Base-by-base conservation (phyloP, 1,284 basidiomycete species). In the Athelia sp. region DNA sequence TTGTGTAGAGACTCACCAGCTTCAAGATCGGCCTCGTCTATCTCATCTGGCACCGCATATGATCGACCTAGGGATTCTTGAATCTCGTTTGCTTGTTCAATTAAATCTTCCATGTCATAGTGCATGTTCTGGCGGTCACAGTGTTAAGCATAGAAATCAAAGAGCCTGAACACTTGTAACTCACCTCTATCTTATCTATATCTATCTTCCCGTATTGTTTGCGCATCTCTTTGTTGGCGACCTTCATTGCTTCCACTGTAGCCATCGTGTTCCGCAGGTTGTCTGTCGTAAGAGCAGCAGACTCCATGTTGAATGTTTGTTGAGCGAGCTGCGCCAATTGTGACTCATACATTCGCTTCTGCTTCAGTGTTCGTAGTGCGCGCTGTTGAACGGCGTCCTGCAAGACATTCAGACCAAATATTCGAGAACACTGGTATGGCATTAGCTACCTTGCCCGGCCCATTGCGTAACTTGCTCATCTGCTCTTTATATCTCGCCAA, bases 201-300 rank as follows among this genome's bases (percentile, higher is more conserved):
- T 99, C 88, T 56, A 99, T 87, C 71, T 96, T 98, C 46, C 96
- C 95, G 65, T 99, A 99, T 69, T 98, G 96, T 66, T 89, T 93
- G 70, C 83, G 84, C 74, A 99, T 83, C 70, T 98, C 94, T 73
- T 97, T 98, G 74, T 98, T 98, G 17, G 97, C 95, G n/a, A 81
- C 68, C 64, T 93, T 85, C 95, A 99, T 98, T 4, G 94, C 97
- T 61, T 98, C 93, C 19, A 99, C 87, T 0, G 97, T 99, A n/a
- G 94, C 96, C 97, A 99, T 99, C 59, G 97, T 99, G 65, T 98
- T 99, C 54, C 93, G 84, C 58, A 99, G 71, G 68, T 99, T 99
- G 70, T 99, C 97, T 3, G 96, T 98, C 15, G 93, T 89, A 68
- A 99, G 85, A 10, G 90, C 84, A 21, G 96, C 90, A 54, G 93